Evolutionary conservation across 2,329 filamentous ascomycete genomes (phyloP).

Genomic region (Diaporthe caulivora): DNA sequence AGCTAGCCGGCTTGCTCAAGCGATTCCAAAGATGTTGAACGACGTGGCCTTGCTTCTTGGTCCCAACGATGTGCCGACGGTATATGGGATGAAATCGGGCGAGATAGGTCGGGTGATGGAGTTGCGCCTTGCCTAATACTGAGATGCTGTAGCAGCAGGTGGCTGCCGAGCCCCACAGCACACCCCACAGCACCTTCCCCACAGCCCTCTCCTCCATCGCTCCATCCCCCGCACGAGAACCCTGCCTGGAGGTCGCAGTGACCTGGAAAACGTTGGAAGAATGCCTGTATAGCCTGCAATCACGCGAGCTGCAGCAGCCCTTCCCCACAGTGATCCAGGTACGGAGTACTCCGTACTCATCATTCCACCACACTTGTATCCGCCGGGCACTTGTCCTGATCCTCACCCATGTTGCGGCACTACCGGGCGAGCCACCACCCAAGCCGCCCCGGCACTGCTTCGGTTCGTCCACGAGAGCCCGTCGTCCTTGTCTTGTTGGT

Average conservation of each 20-base stretch:
- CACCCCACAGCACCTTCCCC: conserved; percentile 8
- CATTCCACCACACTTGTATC: neutral
- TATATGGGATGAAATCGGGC: neutral
- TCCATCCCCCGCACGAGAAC: conserved; percentile 28
- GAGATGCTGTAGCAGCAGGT: too few species aligned
- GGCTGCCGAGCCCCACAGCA: conserved; percentile 22
- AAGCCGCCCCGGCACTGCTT: conserved; percentile 13
- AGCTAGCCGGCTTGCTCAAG: too few species aligned
- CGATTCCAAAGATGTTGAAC: neutral
- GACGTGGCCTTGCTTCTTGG: neutral
- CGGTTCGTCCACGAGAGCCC: conserved; percentile 13
- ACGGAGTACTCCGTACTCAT: neutral
- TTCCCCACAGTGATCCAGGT: conserved; percentile 14
- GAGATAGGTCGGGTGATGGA: conserved; percentile 2
- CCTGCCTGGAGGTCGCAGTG: neutral
- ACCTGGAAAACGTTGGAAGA: conserved; percentile 13
- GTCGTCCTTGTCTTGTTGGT: neutral
- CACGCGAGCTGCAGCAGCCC: neutral
- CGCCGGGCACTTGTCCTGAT: conserved; percentile 23
- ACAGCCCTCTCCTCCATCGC: neutral
- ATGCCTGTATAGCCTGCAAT: conserved; percentile 13
- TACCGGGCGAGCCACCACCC: neutral
- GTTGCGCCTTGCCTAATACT: conserved; percentile 20
- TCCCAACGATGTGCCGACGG: neutral
- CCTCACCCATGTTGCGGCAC: conserved; percentile 19